Percentiles rank a stretch among this genome's conserved stretches.
Evolutionary conservation across 2,329 filamentous ascomycete genomes (phyloP).

Genomic region (Hortaea werneckii): DNA sequence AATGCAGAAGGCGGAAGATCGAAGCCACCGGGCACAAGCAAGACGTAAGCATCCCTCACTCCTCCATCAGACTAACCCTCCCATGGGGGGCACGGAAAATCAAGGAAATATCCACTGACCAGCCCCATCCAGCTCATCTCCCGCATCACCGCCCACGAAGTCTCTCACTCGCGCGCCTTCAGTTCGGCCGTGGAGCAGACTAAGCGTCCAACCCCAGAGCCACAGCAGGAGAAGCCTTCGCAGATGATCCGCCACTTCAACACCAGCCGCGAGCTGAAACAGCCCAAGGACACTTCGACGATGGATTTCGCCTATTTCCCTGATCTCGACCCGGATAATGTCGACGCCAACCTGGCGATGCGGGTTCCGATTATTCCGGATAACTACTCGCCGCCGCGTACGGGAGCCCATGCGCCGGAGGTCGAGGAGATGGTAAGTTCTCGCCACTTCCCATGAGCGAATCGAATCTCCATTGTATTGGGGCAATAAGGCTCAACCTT

Average conservation of each 20-base stretch:
- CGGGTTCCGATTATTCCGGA: conserved; percentile 23
- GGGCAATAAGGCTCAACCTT: too few species aligned
- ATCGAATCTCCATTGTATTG: too few species aligned
- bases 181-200: conserved; percentile 43
- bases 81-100: not conserved
- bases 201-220: conserved; percentile 25
- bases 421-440: conserved; percentile 14
- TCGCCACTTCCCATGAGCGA: not conserved
- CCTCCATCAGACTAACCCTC: not conserved
- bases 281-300: conserved; percentile 48
- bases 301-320: conserved; percentile 56
- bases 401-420: conserved; percentile 11
- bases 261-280: conserved; percentile 47
- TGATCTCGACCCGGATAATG: conserved; percentile 27
- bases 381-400: conserved; percentile 12
- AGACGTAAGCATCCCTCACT: conserved; percentile 30
- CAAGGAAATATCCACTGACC: not conserved
- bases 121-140: conserved; percentile 34
- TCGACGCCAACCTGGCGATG: conserved; percentile 12
- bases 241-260: conserved; percentile 47
- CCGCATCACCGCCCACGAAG: conserved; percentile 44
- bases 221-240: conserved; percentile 14
- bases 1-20: conserved; percentile 42
- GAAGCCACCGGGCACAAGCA: conserved; percentile 37
- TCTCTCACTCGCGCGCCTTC: conserved; percentile 43